Evolutionary conservation across 345 rosid species (phyloP).

Genomic region (Sisymbrium altissimum): DNA sequence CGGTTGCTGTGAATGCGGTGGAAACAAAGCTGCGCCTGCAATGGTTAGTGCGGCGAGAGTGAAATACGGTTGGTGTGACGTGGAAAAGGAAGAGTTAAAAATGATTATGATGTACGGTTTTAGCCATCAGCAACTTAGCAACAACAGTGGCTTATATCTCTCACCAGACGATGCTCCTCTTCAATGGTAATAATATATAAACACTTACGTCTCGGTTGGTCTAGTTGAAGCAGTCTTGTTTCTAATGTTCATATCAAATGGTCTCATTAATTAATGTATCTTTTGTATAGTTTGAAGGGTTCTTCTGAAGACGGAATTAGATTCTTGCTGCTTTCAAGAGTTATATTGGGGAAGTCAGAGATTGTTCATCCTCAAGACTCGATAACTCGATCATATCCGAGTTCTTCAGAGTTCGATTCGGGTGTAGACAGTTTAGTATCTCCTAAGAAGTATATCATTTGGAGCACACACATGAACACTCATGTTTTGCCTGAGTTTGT

Average conservation of each 20-base stretch:
- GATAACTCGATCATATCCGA: slow-evolving; percentile 43
- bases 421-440: slow-evolving; percentile 50
- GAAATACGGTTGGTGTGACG: slow-evolving; percentile 57
- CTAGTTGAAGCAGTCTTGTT: too few species aligned
- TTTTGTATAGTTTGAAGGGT: neutral
- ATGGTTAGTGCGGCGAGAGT: slow-evolving; percentile 16
- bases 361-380: slow-evolving; percentile 24
- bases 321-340: slow-evolving; percentile 63
- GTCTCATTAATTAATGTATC: neutral
- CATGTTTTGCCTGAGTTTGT: slow-evolving; percentile 63
- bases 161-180: slow-evolving; percentile 50
- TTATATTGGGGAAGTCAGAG: slow-evolving; percentile 60
- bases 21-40: slow-evolving; percentile 38
- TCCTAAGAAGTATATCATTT: slow-evolving; percentile 56
- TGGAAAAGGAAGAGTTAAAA: slow-evolving; percentile 40
- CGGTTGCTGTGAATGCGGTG: slow-evolving; percentile 31
- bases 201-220: neutral
- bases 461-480: slow-evolving; percentile 66
- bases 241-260: neutral
- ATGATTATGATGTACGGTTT: slow-evolving; percentile 55
- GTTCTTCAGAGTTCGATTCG: slow-evolving; percentile 58
- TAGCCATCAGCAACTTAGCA: slow-evolving; percentile 25
- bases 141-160: slow-evolving; percentile 40
- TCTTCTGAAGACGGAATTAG: slow-evolving; percentile 41
- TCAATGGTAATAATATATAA: slow-evolving; percentile 38